Conservation (phyloP, 495 filamentous ascomycete genomes). For the Pyronema omphalodes region DNA sequence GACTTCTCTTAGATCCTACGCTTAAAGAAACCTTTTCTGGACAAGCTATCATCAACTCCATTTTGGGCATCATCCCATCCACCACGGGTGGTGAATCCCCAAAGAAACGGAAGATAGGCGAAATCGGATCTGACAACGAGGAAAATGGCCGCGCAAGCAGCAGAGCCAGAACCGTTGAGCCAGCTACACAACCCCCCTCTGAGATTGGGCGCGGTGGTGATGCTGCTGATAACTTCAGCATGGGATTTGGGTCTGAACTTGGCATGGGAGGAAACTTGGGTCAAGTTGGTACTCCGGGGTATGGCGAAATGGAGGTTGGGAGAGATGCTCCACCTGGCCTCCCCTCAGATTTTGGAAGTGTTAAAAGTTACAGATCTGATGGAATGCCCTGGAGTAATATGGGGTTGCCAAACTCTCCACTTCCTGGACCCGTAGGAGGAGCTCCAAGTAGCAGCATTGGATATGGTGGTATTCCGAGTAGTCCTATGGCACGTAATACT, state of each 20-base stretch:
- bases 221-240: neutral
- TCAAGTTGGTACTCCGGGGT: too few species aligned
- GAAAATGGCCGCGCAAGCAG: neutral
- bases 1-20: slow-evolving; percentile 13
- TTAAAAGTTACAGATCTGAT: too few species aligned
- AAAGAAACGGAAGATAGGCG: neutral
- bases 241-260: too few species aligned
- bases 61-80: neutral
- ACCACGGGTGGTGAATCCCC: neutral
- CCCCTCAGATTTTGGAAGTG: too few species aligned
- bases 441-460: neutral
- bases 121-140: neutral
- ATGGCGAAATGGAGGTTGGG: neutral
- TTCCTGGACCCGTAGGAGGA: neutral
- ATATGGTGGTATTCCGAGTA: neutral
- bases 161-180: neutral
- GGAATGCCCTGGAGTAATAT: too few species aligned
- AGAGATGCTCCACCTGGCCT: neutral
- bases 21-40: slow-evolving; percentile 15
- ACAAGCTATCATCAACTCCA: slow-evolving; percentile 10
- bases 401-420: too few species aligned
- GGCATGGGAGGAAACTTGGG: too few species aligned
- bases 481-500: neutral
- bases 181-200: neutral
- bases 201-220: neutral